A percentile compares a stretch with the other conserved stretches of the same genome.
Evolutionary conservation across 371 early-diverging fungal species (phyloP).

Genomic region (Synchytrium microbalum): DNA sequence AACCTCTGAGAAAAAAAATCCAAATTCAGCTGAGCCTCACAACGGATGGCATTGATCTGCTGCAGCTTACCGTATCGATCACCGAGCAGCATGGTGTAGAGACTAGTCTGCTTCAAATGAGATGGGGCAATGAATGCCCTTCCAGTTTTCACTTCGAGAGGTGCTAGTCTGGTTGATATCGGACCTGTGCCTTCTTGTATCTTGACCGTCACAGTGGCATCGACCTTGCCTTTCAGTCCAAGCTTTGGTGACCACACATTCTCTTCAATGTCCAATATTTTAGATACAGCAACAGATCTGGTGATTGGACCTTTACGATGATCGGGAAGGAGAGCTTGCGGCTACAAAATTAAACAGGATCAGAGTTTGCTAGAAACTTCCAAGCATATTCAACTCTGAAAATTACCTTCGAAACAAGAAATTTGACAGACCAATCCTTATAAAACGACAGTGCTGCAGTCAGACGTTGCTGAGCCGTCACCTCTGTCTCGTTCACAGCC

Average conservation of each 20-base stretch:
- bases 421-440: constrained; percentile 42
- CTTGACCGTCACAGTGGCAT: constrained; percentile 38
- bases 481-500: constrained; percentile 53
- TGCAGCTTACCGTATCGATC: constrained; percentile 66
- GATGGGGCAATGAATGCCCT: constrained; percentile 37
- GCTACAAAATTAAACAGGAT: neutral
- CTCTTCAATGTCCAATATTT: constrained; percentile 84
- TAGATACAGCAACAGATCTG: constrained; percentile 45
- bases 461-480: constrained; percentile 35
- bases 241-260: constrained; percentile 83
- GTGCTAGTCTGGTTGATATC: constrained; percentile 34
- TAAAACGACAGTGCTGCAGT: constrained; percentile 32
- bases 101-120: constrained; percentile 77
- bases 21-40: neutral
- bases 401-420: constrained; percentile 16
- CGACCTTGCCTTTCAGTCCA: constrained; percentile 91
- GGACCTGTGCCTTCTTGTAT: neutral
- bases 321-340: neutral
- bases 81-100: constrained; percentile 79
- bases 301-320: neutral
- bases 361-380: neutral
- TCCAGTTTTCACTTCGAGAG: constrained; percentile 91
- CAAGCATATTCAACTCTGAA: neutral
- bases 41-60: neutral
- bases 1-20: constrained; percentile 36